A percentile compares a stretch with the other conserved stretches of the same genome.
phyloP scores from a whole-genome alignment of 2,329 filamentous ascomycete species.

The Verticillium klebahnii region DNA sequence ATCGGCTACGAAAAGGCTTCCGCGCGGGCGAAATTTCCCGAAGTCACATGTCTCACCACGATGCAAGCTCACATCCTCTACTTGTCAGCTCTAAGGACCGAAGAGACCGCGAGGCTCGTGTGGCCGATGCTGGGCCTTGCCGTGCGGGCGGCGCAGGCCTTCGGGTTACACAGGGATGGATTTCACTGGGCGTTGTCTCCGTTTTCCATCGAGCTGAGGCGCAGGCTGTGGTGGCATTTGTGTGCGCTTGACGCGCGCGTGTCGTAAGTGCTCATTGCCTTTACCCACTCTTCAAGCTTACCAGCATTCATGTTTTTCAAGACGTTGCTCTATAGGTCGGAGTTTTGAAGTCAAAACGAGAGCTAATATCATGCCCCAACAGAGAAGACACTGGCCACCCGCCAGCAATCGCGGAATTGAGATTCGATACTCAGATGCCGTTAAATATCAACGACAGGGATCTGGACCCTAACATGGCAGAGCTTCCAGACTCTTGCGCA shows the following conservation, averaged over 20 bases:
- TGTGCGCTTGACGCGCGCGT: background rate
- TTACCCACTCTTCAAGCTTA: background rate
- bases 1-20: constrained; percentile 1
- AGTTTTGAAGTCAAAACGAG: too few species aligned
- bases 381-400: background rate
- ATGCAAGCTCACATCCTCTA: constrained; percentile 1
- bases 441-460: background rate
- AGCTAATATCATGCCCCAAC: background rate
- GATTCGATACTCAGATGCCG: constrained; percentile 3
- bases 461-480: background rate
- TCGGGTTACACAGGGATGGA: background rate
- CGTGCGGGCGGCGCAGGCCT: background rate
- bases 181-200: background rate
- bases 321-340: too few species aligned
- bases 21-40: background rate
- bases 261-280: background rate
- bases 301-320: too few species aligned
- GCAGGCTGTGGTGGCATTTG: constrained; percentile 1
- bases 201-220: background rate
- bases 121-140: constrained; percentile 1
- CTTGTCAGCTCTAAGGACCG: background rate
- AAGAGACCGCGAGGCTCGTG: background rate
- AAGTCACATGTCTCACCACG: background rate
- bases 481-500: background rate
- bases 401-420: background rate